phyloP scores from a whole-genome alignment of 1,284 basidiomycete genomes.

The Wallemia hederae region DNA sequence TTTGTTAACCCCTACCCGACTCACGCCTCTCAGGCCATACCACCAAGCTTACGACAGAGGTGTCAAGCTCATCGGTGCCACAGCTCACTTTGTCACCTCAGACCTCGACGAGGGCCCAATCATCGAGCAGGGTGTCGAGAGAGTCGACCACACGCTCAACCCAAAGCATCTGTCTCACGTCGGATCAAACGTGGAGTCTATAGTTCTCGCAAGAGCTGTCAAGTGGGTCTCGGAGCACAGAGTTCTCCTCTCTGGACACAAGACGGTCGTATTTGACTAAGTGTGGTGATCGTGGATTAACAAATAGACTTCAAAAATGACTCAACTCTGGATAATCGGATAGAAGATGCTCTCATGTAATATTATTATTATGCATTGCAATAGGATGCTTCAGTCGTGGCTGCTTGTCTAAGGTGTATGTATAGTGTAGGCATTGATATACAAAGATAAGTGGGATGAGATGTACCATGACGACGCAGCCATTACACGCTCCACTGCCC shows the following conservation, averaged over 20 bases:
- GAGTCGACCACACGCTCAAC: constrained; percentile 11
- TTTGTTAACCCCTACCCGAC: background rate
- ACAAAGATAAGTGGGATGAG: no score
- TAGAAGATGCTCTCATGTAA: background rate
- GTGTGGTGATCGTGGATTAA: background rate
- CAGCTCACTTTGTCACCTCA: constrained; percentile 13
- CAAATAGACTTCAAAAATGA: no score
- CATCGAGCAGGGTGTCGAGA: constrained; percentile 13
- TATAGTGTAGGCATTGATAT: no score
- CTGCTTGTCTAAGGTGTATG: no score
- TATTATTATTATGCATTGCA: background rate
- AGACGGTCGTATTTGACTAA: constrained; percentile 13
- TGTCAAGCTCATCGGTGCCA: constrained; percentile 14
- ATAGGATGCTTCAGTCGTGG: no score
- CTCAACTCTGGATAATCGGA: background rate
- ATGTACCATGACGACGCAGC: no score
- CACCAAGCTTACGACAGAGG: constrained; percentile 13
- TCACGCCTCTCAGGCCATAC: constrained; percentile 9
- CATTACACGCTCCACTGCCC: background rate
- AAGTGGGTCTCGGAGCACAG: constrained; percentile 12
- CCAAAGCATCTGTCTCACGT: constrained; percentile 10
- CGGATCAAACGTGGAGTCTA: constrained; percentile 11
- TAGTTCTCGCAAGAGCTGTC: constrained; percentile 12
- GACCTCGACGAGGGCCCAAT: constrained; percentile 14
- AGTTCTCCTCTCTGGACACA: constrained; percentile 12